Conservation (phyloP, 495 filamentous ascomycete genomes). For the Xeromyces bisporus region DNA sequence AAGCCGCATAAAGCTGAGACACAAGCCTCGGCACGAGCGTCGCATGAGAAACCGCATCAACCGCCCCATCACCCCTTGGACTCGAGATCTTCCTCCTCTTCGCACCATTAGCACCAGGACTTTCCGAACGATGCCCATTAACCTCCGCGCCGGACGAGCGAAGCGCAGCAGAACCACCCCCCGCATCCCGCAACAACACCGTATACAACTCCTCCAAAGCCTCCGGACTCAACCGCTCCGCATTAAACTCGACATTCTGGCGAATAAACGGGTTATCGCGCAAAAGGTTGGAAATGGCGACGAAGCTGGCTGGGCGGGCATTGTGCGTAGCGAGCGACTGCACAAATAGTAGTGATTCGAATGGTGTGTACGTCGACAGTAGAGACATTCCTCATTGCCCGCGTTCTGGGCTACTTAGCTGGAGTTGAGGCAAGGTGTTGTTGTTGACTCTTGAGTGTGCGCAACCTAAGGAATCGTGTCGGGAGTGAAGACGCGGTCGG, state of each 20-base stretch:
- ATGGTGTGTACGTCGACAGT: slow-evolving; percentile 56
- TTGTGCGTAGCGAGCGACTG: slow-evolving; percentile 60
- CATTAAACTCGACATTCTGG: slow-evolving; percentile 50
- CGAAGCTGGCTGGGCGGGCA: slow-evolving; percentile 46
- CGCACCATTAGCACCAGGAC: slow-evolving; percentile 25
- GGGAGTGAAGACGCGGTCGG: too few species aligned
- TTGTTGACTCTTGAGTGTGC: background rate
- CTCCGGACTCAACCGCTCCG: slow-evolving; percentile 56
- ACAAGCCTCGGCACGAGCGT: slow-evolving; percentile 52
- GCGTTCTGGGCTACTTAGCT: slow-evolving; percentile 29
- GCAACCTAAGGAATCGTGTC: too few species aligned
- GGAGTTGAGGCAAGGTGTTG: slow-evolving; percentile 16
- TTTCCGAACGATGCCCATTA: slow-evolving; percentile 17
- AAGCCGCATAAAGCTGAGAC: slow-evolving; percentile 54
- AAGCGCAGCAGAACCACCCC: slow-evolving; percentile 13
- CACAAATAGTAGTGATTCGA: slow-evolving; percentile 81
- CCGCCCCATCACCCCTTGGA: slow-evolving; percentile 39
- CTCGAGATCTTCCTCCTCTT: slow-evolving; percentile 60
- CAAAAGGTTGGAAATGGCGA: slow-evolving; percentile 54
- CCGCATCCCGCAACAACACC: slow-evolving; percentile 58
- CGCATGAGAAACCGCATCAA: slow-evolving; percentile 42
- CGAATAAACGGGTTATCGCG: slow-evolving; percentile 52
- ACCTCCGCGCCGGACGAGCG: slow-evolving; percentile 3
- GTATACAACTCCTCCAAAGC: slow-evolving; percentile 62
- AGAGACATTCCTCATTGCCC: slow-evolving; percentile 37